Evolutionary conservation across 371 early-diverging fungal genomes (phyloP), one percentile per base, ranked within the genome.

Genomic region (Apophysomyces sp.): DNA sequence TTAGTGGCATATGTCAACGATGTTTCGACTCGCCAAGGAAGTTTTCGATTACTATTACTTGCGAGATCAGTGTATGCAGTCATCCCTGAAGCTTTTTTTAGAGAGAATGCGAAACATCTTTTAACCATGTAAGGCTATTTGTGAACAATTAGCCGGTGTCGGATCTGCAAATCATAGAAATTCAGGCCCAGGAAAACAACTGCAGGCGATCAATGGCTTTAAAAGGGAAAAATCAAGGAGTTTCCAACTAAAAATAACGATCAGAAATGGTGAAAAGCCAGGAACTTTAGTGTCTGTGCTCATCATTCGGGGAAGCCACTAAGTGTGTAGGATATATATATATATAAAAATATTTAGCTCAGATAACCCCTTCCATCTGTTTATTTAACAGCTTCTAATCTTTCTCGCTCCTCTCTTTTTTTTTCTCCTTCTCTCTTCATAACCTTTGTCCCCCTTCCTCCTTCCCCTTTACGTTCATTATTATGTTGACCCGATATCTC

Each of bases 151-250:
- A 44, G 5, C 49, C 49, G 49, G 9, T 44, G 21, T 44, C 49
- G 49, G 49, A 44, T 44, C 49, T 44, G 49, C 49, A 44, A 44
- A 44, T 34, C 11, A 34, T 8, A 34, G 13, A 11, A 11, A 34
- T 18, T 44, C 24, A 2, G 21, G 49, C 16, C 49, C 49, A 44
- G 21, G 49, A 21, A 44, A 44, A 44, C 49, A 44, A 21, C 49
- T 44, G 49, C 49, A 44, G 49, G 49, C 49, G 49, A 44, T 44
- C 49, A 7, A 18, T 44, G 49, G 49, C 49, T 44, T 44, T 18
- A 44, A 21, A 44, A 44, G 49, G 49, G 49, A 44, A 44, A 44
- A 44, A 44, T 44, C 49, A 44, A 44, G 49, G 49, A 44, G 49
- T 8, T 44, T 41, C 21, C 21, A 34, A 44, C 49, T 44, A 44